A percentile compares a stretch with the other conserved stretches of the same genome.
Evolutionary conservation across 257 asterid species (phyloP).

Genomic region (Solanum tacnaense): DNA sequence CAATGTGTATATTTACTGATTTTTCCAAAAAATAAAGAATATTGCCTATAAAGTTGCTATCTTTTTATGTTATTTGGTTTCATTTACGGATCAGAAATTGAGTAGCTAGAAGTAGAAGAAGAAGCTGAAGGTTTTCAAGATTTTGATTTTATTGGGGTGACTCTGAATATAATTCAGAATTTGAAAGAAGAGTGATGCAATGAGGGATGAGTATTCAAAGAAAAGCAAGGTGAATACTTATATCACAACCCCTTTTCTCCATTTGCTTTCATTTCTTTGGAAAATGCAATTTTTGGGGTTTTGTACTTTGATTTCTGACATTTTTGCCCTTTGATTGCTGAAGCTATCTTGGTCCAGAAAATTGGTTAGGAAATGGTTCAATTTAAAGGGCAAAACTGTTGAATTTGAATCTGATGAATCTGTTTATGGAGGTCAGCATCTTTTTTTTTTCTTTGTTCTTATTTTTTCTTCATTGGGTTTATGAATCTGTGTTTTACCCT

Average conservation of each 20-base stretch:
- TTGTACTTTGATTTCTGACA: neutral
- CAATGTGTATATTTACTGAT: neutral
- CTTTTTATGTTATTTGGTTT: neutral
- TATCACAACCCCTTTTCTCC: neutral
- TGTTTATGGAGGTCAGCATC: slow-evolving; percentile 7
- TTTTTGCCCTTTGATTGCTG: neutral
- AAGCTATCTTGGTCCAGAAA: slow-evolving; percentile 10
- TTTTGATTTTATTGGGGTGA: neutral
- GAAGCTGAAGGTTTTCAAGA: neutral
- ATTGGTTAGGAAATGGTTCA: slow-evolving; percentile 14
- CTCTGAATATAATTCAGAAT: neutral
- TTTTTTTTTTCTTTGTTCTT: neutral
- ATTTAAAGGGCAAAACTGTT: slow-evolving; percentile 1
- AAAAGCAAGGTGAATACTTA: slow-evolving; percentile 56
- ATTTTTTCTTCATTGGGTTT: neutral
- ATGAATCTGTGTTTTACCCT: neutral
- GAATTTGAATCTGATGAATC: slow-evolving; percentile 9
- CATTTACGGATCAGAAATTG: neutral
- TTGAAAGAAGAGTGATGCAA: slow-evolving; percentile 52
- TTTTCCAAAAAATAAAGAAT: neutral
- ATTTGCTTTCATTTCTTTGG: neutral
- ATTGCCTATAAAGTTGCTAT: neutral
- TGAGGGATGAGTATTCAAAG: slow-evolving; percentile 79
- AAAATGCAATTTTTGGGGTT: neutral
- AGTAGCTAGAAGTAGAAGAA: neutral